Conservation (phyloP, 2,329 filamentous ascomycete species). For the Chlorencoelia australis region DNA sequence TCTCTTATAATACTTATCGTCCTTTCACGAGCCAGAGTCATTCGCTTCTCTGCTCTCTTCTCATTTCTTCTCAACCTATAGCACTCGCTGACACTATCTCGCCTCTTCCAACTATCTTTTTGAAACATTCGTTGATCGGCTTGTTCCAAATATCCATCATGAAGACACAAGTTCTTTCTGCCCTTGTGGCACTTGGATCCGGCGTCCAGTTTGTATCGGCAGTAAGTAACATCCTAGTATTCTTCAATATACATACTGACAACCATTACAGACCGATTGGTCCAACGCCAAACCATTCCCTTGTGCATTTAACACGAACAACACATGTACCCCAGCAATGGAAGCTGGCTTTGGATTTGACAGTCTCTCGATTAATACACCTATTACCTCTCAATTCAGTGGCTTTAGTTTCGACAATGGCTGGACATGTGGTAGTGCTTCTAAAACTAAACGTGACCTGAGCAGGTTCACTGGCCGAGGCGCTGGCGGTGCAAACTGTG, state of each 20-base stretch:
- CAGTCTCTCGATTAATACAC: too few species aligned
- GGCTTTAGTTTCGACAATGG: too few species aligned
- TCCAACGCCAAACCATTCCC: conserved; percentile 45
- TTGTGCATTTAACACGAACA: conserved; percentile 63
- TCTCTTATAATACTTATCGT: conserved; percentile 7
- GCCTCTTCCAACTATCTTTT: conserved; percentile 13
- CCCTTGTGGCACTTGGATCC: conserved; percentile 17
- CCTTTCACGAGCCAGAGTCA: conserved; percentile 32
- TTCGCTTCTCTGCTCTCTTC: conserved; percentile 34
- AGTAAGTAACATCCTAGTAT: conserved; percentile 10
- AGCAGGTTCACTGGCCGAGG: too few species aligned
- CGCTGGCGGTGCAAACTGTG: too few species aligned
- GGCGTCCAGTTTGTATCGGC: conserved; percentile 36
- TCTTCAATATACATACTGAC: conserved; percentile 9
- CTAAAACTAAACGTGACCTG: too few species aligned
- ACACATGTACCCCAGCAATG: conserved; percentile 64
- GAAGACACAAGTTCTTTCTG: conserved; percentile 29
- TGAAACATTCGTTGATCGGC: conserved; percentile 15
- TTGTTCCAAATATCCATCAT: conserved; percentile 27
- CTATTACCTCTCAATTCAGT: too few species aligned
- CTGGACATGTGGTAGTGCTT: too few species aligned
- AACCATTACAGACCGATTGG: conserved; percentile 32
- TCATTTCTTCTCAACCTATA: conserved; percentile 25
- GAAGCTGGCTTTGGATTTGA: too few species aligned
- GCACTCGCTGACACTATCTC: conserved; percentile 25